phyloP scores from a whole-genome alignment of 768 basidiomycete species.

The Hygrocybe coccinea region DNA sequence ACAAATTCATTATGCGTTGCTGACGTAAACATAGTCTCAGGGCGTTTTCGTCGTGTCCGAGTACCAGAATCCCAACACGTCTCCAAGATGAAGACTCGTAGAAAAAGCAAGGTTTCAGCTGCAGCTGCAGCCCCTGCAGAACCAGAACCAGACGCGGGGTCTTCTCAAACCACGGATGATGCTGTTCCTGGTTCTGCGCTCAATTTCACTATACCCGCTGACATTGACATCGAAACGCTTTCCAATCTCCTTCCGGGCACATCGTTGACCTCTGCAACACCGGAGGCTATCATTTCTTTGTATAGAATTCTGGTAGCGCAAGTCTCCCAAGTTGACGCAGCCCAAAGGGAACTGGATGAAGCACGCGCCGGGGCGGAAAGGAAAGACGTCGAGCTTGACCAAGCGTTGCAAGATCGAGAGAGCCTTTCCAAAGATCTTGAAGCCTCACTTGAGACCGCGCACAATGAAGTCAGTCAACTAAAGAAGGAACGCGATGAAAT shows the following conservation, averaged over 20 bases:
- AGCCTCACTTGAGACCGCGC: constrained; percentile 43
- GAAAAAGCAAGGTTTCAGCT: constrained; percentile 54
- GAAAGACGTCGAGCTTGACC: constrained; percentile 81
- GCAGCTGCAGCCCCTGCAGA: constrained; percentile 38
- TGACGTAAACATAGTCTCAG: neutral
- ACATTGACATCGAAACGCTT: constrained; percentile 61
- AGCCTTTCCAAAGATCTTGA: constrained; percentile 55
- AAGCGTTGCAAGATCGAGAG: constrained; percentile 76
- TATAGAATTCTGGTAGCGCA: constrained; percentile 62
- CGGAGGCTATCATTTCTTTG: constrained; percentile 55
- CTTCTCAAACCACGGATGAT: constrained; percentile 32
- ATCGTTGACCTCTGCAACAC: constrained; percentile 49
- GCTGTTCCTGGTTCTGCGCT: constrained; percentile 18
- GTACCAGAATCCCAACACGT: too few relatives aligned
- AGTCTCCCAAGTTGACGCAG: constrained; percentile 47
- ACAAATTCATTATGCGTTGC: neutral
- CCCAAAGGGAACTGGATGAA: constrained; percentile 65
- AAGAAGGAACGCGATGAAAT: constrained; percentile 65
- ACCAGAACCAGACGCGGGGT: constrained; percentile 19
- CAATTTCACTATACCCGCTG: constrained; percentile 53
- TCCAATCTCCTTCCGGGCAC: constrained; percentile 57
- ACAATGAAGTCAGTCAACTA: constrained; percentile 50
- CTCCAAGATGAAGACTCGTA: constrained; percentile 49
- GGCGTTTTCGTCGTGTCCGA: too few relatives aligned
- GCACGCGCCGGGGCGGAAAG: constrained; percentile 59